Evolutionary conservation across 2,329 filamentous ascomycete genomes (phyloP), one percentile per base, ranked within the genome.

Genomic region (Curvularia lunata): DNA sequence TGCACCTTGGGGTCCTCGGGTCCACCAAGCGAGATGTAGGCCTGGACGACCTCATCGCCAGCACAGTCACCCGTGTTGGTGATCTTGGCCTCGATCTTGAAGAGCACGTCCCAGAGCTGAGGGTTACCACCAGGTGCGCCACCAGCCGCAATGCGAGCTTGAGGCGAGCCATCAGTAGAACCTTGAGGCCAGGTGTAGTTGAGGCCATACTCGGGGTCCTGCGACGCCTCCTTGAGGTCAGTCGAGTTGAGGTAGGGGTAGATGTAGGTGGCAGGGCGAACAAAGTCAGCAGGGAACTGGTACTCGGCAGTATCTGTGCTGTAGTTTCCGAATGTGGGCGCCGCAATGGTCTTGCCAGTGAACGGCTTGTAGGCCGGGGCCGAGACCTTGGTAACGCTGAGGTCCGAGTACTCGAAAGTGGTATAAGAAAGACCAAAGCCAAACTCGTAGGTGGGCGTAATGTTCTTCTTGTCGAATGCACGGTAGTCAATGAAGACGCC

Each of bases 401-500:
- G 78, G 72, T 90, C 81, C n/a, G 88, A 86, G 79, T 92, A 92
- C 52, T 85, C 76, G 71, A 96, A 94, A 2, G 84, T 91, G 1
- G 91, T 92, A 82, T 95, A 96, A 3, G 86, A 90, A 12, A 96
- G 80, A 54, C 92, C 92, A 68, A 85, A 90, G 7, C 91, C 91
- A 66, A 95, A 96, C 71, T 93, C 91, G 76, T 88, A 95, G 62
- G 91, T 85, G 1, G 91, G 90, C 1, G 85, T 85, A 52, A 85
- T 83, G 65, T 85, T 81, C 54, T 83, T 75, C 68, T 83, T 82
- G 78, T 96, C 91, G 51, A 95, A 91, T 64, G 87, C 82, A 38
- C 89, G 85, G 79, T 92, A 92, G 77, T 95, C 91, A 70, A 96
- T 92, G 75, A 93, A 91, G 51, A 89, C 82, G 16, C 91, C 91